These are phyloP conservation scores for Paracoccidioides lutzii DNA, from an alignment of 2,329 filamentous ascomycete genomes.

Conservation along the genomic window DNA sequence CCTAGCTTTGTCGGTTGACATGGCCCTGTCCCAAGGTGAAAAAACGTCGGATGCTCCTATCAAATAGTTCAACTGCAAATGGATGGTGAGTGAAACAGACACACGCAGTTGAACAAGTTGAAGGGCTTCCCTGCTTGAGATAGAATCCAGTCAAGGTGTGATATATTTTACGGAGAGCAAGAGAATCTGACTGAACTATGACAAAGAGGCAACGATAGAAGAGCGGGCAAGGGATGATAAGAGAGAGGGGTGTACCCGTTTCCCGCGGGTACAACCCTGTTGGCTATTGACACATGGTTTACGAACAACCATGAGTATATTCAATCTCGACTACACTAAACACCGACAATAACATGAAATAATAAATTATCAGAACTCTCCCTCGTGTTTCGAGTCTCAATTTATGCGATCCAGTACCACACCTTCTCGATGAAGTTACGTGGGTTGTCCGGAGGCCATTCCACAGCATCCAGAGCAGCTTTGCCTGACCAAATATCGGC, in stretches of 20 bases:
- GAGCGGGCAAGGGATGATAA: background rate
- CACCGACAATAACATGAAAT: background rate
- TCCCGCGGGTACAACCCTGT: background rate
- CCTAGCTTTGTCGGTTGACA: too few relatives aligned
- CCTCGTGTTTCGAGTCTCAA: background rate
- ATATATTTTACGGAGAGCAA: background rate
- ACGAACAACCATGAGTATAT: background rate
- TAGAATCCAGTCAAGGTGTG: background rate
- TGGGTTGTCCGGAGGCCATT: conserved; percentile 12
- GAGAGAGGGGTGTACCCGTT: background rate
- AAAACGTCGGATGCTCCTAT: too few relatives aligned
- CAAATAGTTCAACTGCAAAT: background rate
- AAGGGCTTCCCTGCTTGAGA: background rate
- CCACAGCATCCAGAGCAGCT: conserved; percentile 16
- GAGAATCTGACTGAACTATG: background rate
- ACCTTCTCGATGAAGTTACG: conserved; percentile 13
- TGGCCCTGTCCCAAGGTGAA: too few relatives aligned
- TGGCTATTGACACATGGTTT: background rate
- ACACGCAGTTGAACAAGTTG: background rate
- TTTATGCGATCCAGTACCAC: conserved; percentile 14
- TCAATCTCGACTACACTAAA: background rate
- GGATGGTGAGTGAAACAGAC: background rate
- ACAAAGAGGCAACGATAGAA: background rate
- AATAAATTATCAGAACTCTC: background rate
- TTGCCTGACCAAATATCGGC: conserved; percentile 18